These are phyloP conservation scores for Acacia melanoxylon DNA, from an alignment of 306 rosid genomes.

Conservation along the genomic window DNA sequence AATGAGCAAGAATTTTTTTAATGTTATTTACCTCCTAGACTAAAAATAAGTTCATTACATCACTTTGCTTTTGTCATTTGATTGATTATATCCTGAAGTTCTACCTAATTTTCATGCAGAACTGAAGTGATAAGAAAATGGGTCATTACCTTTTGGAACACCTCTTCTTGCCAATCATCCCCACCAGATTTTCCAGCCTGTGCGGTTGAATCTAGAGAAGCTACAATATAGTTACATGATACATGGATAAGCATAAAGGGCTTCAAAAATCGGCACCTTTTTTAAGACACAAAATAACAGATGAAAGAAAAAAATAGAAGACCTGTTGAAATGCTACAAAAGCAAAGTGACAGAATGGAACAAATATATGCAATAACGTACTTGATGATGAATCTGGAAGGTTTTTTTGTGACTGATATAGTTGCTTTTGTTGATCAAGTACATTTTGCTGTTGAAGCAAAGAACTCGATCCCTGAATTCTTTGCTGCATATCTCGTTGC, in stretches of 20 bases:
- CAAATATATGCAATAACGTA: no score
- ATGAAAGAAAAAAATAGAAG: no score
- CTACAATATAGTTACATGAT: conserved; percentile 39
- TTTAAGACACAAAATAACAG: not conserved
- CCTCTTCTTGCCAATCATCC: conserved; percentile 81
- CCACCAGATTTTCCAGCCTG: conserved; percentile 72
- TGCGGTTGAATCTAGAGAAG: conserved; percentile 75
- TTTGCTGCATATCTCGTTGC: conserved; percentile 79
- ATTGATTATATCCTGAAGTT: conserved; percentile 12
- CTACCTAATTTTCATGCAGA: not conserved
- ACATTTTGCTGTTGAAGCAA: conserved; percentile 72
- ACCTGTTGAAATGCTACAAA: no score
- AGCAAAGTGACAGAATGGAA: no score
- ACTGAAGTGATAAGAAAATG: conserved; percentile 20
- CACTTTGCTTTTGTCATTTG: not conserved
- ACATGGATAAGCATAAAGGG: conserved; percentile 14
- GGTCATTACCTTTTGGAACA: conserved; percentile 69
- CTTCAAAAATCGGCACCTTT: conserved; percentile 10
- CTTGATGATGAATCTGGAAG: conserved; percentile 74
- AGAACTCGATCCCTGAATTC: conserved; percentile 69
- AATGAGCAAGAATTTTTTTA: not conserved
- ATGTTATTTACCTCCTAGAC: conserved; percentile 1
- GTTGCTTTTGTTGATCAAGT: conserved; percentile 78
- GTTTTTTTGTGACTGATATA: conserved; percentile 75
- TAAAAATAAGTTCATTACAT: not conserved